These are phyloP conservation scores for Aureobasidium vineae DNA, from an alignment of 2,329 filamentous ascomycete genomes.

Conservation along the genomic window DNA sequence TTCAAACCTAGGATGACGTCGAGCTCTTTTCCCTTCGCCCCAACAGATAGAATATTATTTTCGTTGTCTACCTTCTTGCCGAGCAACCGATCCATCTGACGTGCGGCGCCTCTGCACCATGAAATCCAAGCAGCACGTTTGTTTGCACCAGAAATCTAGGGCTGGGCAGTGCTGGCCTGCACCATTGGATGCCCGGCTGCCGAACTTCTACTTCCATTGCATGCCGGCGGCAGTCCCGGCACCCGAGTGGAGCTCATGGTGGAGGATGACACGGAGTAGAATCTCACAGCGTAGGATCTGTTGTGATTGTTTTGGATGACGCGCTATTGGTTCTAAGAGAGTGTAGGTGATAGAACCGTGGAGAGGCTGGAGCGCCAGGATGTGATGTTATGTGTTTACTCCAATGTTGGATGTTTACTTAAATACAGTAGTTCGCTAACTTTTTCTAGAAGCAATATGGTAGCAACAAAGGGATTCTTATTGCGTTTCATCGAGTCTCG, in stretches of 20 bases:
- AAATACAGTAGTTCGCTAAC: background rate
- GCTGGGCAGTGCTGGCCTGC: constrained; percentile 2
- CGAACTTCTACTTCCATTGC: constrained; percentile 9
- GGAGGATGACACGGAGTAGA: background rate
- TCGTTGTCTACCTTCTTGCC: constrained; percentile 20
- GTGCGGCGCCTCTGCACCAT: background rate
- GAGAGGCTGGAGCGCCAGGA: background rate
- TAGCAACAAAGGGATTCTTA: background rate
- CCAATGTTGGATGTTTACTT: background rate
- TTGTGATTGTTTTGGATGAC: background rate
- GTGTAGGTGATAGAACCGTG: background rate
- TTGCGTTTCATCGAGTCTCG: background rate
- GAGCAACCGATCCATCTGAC: constrained; percentile 21
- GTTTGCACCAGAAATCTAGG: background rate
- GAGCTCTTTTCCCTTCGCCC: background rate
- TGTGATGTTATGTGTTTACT: background rate
- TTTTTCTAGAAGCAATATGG: background rate
- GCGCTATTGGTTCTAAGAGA: background rate
- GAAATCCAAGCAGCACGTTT: background rate
- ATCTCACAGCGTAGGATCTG: background rate
- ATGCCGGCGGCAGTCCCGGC: background rate
- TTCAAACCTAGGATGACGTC: background rate
- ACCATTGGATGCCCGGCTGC: background rate
- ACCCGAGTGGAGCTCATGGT: background rate
- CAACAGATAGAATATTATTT: constrained; percentile 13